Evolutionary conservation across 192 early-diverging fungal species (phyloP), one percentile per base, ranked within the genome.

Genomic region (Tieghemiomyces parasiticus): DNA sequence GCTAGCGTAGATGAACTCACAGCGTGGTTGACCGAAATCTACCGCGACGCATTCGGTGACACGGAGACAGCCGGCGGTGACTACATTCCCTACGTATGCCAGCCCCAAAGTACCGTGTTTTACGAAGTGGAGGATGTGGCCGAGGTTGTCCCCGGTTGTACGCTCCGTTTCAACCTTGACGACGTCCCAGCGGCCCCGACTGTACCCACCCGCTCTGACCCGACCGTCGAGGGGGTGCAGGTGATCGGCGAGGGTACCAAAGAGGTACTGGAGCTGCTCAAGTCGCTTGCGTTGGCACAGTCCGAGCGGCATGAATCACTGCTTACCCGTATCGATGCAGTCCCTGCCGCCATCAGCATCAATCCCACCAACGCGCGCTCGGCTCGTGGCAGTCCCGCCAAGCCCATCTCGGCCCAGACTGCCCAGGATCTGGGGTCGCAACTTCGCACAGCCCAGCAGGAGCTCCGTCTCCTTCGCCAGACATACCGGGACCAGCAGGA

Each of bases 41-140:
- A 54, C 52, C 14, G n/a, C 10, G 47, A 48, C 20, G 4, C 10
- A 4, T 54, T 34, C 29, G 12, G 13, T 3, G 30, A 24, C 4
- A 3, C 12, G 9, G n/a, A 8, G 26, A n/a, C n/a, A n/a, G 52
- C 30, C 29, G n/a, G 29, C 10, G 30, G 25, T 28, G 25, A 29
- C 25, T 30, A 24, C 32, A 24, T 54, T 24, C 30, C 25, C 52
- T 24, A 54, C 26, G 29, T 54, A 6, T 34, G 52, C 28, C 52
- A 33, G 32, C 52, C 52, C 32, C 22, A 54, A 24, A 12, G 25
- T 8, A 3, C 6, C 22, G n/a, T n/a, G 52, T 25, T 31, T 31
- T 54, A 54, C 52, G 52, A 54, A n/a, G 25, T 54, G 26, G 52
- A 54, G 13, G 52, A 54, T n/a, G 10, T 54, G 24, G n/a, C 3